Percentiles rank a stretch among this genome's conserved stretches.
phyloP scores from a whole-genome alignment of 192 early-diverging fungal species.

The Spizellomyces punctatus region DNA sequence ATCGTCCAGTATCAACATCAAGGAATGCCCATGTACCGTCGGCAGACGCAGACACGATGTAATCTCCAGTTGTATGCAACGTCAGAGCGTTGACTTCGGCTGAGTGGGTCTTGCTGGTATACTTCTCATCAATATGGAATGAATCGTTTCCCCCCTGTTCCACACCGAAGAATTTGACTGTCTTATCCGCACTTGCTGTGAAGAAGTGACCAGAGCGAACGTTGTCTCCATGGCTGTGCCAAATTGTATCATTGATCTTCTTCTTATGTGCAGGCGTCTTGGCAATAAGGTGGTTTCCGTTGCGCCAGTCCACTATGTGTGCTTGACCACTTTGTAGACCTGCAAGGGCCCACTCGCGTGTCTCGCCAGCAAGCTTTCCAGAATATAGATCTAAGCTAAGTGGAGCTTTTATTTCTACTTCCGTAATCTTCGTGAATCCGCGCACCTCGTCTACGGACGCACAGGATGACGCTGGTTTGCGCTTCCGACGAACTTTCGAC shows the following conservation, averaged over 20 bases:
- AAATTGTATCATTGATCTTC: constrained; percentile 73
- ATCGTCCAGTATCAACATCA: constrained; percentile 65
- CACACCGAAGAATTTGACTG: constrained; percentile 65
- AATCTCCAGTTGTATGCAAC: constrained; percentile 79
- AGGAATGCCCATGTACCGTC: constrained; percentile 85
- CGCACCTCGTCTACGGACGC: constrained; percentile 70
- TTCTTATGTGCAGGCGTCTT: constrained; percentile 84
- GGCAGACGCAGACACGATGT: constrained; percentile 72
- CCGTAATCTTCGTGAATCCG: constrained; percentile 51
- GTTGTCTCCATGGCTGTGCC: constrained; percentile 55
- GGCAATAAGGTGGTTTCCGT: constrained; percentile 59
- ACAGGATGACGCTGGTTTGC: constrained; percentile 72
- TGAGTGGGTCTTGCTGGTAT: constrained; percentile 68
- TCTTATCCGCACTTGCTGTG: constrained; percentile 78
- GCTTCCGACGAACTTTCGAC: constrained; percentile 72
- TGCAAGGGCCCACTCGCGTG: constrained; percentile 63
- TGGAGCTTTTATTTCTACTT: constrained; percentile 61
- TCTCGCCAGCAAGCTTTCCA: constrained; percentile 17
- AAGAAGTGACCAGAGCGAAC: constrained; percentile 59
- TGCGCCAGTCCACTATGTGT: constrained; percentile 66
- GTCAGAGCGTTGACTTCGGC: constrained; percentile 74
- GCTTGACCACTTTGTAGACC: constrained; percentile 82
- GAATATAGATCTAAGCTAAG: constrained; percentile 34
- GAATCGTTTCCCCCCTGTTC: constrained; percentile 25
- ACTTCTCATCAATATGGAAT: constrained; percentile 22